Evolutionary conservation across 441 rosid genomes (phyloP), one percentile per base, ranked within the genome.

Genomic region (Brassica balearica): DNA sequence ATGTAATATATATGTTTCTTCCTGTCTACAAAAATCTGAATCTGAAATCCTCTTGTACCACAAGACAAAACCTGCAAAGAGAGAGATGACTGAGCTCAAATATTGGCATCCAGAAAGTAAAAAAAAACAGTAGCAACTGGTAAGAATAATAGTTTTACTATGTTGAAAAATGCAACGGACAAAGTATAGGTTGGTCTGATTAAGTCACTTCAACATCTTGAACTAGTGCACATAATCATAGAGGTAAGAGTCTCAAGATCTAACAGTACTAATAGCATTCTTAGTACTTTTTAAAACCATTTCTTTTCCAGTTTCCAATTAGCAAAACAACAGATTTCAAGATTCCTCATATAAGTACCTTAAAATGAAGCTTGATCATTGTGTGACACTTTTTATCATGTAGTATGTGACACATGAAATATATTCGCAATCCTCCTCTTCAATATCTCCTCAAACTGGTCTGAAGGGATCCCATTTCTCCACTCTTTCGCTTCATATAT

Each of bases 401-500:
- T 78, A 78, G 41, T 34, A 34, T 85, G 80, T 72, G 89, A 79
- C 27, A 85, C 83, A 60, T 84, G 79, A 78, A 79, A 82, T 20
- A 77, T 80, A 78, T 78, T 75, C 9, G 77, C 82, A 73, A 82
- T 80, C 77, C 88, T 86, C 63, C 84, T 81, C 61, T 85, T 77
- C 19, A 88, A 71, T 71, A 88, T 75, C 61, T 90, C 81, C 82
- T 88, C 89, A 56, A 90, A 77, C 82, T 89, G 81, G 72, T 81
- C 86, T 70, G 90, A 86, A 25, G 87, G 85, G 78, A 88, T 74
- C 53, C 74, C 82, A 65, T 81, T 84, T 75, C 65, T 75, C 87
- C 89, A 91, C 77, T 32, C 82, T 76, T 84, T 86, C 27, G 89
- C 91, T 73, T 86, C 88, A 70, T 74, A 55, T 86, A 90, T 83